A percentile compares a stretch with the other conserved stretches of the same genome.
Conservation (phyloP, 139 green algal species). For the Closterium sp. region DNA sequence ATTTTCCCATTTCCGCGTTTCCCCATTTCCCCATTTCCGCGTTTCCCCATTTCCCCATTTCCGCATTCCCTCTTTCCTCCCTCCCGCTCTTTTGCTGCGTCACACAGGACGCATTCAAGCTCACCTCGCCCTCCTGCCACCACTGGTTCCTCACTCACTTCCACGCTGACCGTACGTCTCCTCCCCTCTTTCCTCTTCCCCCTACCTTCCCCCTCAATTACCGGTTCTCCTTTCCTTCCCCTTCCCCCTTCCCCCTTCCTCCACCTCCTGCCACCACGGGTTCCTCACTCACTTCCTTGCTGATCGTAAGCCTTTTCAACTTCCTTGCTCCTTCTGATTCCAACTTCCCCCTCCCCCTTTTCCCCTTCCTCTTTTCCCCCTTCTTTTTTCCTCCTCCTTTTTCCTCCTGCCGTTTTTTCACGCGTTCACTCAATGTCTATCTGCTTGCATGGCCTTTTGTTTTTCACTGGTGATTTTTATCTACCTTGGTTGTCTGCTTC, state of each 20-base stretch:
- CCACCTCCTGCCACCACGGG: slow-evolving; percentile 28
- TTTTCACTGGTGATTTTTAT: neutral
- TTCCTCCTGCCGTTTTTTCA: no score
- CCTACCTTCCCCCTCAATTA: neutral
- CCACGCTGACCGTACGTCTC: slow-evolving; percentile 47
- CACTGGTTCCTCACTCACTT: slow-evolving; percentile 60
- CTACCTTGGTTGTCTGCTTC: neutral
- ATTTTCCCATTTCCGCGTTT: no score
- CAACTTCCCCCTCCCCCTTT: neutral
- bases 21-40: neutral
- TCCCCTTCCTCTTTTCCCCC: neutral
- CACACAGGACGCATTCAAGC: slow-evolving; percentile 25
- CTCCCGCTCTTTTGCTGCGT: no score
- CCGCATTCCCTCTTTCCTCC: neutral
- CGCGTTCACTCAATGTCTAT: no score
- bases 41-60: no score
- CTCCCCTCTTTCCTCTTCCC: slow-evolving; percentile 6
- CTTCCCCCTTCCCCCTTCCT: neutral
- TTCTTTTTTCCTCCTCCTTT: neutral
- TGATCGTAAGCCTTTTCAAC: no score
- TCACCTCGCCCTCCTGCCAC: neutral
- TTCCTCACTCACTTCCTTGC: slow-evolving; percentile 57
- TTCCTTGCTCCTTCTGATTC: neutral
- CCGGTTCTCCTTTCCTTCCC: no score
- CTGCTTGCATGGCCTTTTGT: no score